phyloP scores from a whole-genome alignment of 257 asterid genomes.

The Solanum phureja region DNA sequence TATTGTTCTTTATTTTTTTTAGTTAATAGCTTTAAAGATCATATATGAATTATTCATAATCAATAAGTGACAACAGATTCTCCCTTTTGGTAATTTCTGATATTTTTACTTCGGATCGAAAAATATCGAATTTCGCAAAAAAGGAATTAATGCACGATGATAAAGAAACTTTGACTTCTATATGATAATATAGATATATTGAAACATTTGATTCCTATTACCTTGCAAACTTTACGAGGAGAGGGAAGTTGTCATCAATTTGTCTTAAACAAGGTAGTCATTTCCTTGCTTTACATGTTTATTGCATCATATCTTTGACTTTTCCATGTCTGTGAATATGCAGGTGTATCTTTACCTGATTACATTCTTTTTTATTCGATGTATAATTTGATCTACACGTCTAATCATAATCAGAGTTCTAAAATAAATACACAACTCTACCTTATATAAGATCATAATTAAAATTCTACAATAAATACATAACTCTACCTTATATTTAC shows the following conservation, averaged over 20 bases:
- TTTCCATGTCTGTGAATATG: background rate
- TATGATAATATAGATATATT: constrained; percentile 46
- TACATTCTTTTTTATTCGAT: background rate
- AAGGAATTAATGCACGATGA: constrained; percentile 16
- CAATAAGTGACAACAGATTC: background rate
- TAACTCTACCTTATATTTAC: background rate
- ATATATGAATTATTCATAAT: background rate
- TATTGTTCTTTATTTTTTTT: too few species aligned
- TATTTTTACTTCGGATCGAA: background rate
- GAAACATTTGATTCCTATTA: constrained; percentile 43
- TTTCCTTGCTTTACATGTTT: background rate
- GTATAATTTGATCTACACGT: background rate
- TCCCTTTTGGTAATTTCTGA: background rate
- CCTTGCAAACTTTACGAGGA: constrained; percentile 44
- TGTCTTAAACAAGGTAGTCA: constrained; percentile 43
- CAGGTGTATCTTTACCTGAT: background rate
- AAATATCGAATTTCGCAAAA: constrained; percentile 17
- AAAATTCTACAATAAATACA: background rate
- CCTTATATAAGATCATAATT: background rate
- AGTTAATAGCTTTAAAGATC: background rate
- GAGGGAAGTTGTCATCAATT: constrained; percentile 53
- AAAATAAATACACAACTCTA: too few species aligned
- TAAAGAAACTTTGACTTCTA: constrained; percentile 32
- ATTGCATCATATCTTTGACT: background rate
- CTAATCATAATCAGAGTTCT: background rate